Base-by-base conservation (phyloP, 345 rosid genomes). In the Corchorus capsularis region DNA sequence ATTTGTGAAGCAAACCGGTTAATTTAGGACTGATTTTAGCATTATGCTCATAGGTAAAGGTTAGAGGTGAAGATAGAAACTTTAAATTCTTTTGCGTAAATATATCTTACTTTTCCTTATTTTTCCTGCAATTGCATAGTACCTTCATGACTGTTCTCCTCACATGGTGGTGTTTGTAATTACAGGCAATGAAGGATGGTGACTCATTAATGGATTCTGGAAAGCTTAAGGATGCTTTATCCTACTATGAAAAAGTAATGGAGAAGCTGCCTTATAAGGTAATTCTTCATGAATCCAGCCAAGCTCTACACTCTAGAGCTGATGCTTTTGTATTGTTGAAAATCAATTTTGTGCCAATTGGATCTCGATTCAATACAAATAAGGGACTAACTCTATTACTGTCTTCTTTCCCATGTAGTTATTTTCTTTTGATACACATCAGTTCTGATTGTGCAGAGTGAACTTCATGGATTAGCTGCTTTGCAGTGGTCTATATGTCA, bases 401-500 rank as follows among this genome's bases (percentile, higher is more conserved):
- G 1, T 27, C 27, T 27, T 27, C 27, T 27, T 27, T 27, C 27
- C 27, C 27, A 27, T 27, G 27, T 27, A 27, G 27, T 27, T 27
- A 27, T 27, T 27, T 27, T 27, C 27, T 27, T 27, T 27, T 27
- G 27, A 27, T 27, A 27, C 27, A 27, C 27, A 27, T 27, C 27
- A 27, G 27, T 20, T 39, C 14, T 56, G 39, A 57, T 76, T 82
- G 4, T 81, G 76, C 91, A 94, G 98, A 94, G 90, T 74, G 94
- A 92, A 79, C 90, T 90, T 79, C 91, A 94, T 84, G 97, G 97
- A 69, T 80, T 83, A 85, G 95, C 97, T 34, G 97, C 94, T 86
- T 83, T 94, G 87, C 93, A 92, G 76, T 94, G 98, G 97, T 86
- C 97, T 78, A 84, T 90, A 72, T 94, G 97, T 79, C 93, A 87